Conservation (phyloP, 192 early-diverging fungal species). For the Coemansia sp. region DNA sequence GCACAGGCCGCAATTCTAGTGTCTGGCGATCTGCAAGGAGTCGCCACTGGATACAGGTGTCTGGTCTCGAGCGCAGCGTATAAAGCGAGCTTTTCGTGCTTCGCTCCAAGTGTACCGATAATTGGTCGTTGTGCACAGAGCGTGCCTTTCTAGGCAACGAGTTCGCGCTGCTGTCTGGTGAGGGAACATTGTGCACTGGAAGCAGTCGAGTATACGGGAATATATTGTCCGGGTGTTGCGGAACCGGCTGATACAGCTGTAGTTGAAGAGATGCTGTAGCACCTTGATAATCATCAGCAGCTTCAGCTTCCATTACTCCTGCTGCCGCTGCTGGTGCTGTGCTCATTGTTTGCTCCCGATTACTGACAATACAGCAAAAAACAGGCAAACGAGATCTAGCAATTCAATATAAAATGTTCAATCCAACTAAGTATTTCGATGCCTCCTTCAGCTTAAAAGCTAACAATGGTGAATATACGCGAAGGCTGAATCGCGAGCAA, state of each 20-base stretch:
- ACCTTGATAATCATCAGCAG: background rate
- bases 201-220: slow-evolving; percentile 32
- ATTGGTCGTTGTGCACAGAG: slow-evolving; percentile 17
- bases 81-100: slow-evolving; percentile 29
- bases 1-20: slow-evolving; percentile 45
- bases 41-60: slow-evolving; percentile 51
- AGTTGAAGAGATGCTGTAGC: slow-evolving; percentile 21
- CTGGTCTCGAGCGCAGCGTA: slow-evolving; percentile 39
- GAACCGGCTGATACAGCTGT: slow-evolving; percentile 37
- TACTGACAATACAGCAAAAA: background rate
- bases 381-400: background rate
- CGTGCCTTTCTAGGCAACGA: background rate
- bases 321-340: background rate
- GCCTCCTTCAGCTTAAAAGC: background rate
- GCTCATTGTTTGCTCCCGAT: background rate
- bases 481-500: background rate
- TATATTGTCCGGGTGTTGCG: slow-evolving; percentile 45
- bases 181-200: slow-evolving; percentile 39
- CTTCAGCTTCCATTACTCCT: background rate
- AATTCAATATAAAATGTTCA: background rate
- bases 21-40: slow-evolving; percentile 35
- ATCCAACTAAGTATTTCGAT: background rate
- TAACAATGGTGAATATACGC: background rate
- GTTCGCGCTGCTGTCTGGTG: slow-evolving; percentile 9
- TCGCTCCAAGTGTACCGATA: slow-evolving; percentile 36